These are phyloP conservation scores for Anastatica hierochuntica DNA, from an alignment of 345 rosid species.

Conservation along the genomic window DNA sequence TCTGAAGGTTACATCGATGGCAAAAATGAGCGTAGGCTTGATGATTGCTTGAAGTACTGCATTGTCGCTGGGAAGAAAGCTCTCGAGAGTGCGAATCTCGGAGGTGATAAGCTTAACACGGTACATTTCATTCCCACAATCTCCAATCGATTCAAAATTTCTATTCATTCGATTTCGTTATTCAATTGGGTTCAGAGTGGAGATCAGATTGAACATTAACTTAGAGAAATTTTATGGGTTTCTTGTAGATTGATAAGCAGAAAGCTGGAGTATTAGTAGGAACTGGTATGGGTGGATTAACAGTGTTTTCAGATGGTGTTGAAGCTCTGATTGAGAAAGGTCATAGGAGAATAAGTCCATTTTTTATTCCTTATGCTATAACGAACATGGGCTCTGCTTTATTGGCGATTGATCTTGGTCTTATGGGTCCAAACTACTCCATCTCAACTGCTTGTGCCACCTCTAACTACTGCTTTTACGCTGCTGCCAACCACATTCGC, in stretches of 20 bases:
- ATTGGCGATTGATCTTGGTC: conserved; percentile 87
- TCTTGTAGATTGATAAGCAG: conserved; percentile 63
- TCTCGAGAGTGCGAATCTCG: conserved; percentile 80
- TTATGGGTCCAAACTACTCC: conserved; percentile 98
- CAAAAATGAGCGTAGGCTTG: conserved; percentile 89
- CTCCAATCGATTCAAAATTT: neutral
- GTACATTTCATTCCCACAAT: conserved; percentile 21
- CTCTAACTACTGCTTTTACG: conserved; percentile 92
- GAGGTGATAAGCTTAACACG: conserved; percentile 60
- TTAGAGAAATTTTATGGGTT: too few relatives aligned
- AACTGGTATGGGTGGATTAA: conserved; percentile 96
- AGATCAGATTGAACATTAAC: too few relatives aligned
- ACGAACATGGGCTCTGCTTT: conserved; percentile 97
- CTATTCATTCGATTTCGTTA: too few relatives aligned
- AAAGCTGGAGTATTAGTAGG: conserved; percentile 93
- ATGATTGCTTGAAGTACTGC: conserved; percentile 95
- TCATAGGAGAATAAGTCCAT: conserved; percentile 76
- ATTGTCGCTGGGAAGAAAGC: conserved; percentile 98
- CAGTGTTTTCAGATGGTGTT: conserved; percentile 82
- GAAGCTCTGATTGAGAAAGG: conserved; percentile 80
- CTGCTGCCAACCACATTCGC: conserved; percentile 97
- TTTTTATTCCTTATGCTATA: conserved; percentile 83
- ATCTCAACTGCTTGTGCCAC: conserved; percentile 98
- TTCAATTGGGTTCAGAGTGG: too few relatives aligned
- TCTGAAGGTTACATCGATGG: conserved; percentile 84